Evolutionary conservation across 2,329 filamentous ascomycete genomes (phyloP).

Genomic region (Colletotrichum tofieldiae): DNA sequence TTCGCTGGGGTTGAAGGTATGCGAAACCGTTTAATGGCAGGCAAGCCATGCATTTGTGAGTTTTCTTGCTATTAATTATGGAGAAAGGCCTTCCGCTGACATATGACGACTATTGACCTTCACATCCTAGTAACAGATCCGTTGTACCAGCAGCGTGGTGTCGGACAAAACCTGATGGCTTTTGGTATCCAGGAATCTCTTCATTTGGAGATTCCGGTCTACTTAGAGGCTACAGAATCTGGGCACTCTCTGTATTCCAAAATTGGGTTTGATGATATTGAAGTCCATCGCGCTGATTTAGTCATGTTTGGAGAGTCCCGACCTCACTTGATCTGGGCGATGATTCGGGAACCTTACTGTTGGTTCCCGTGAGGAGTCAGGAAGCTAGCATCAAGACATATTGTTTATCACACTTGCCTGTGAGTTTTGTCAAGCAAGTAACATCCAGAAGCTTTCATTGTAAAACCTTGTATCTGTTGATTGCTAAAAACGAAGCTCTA

Average conservation of each 20-base stretch:
- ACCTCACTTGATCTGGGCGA: slow-evolving; percentile 20
- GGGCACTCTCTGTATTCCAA: slow-evolving; percentile 53
- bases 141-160: slow-evolving; percentile 54
- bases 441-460: neutral
- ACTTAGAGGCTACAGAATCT: slow-evolving; percentile 54
- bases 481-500: neutral
- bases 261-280: slow-evolving; percentile 52
- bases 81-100: neutral
- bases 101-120: slow-evolving; percentile 48
- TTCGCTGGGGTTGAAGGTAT: slow-evolving; percentile 50
- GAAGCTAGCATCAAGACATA: neutral
- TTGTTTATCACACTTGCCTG: too few species aligned
- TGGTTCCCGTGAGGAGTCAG: slow-evolving; percentile 7
- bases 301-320: slow-evolving; percentile 12
- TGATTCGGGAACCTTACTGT: slow-evolving; percentile 21
- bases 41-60: slow-evolving; percentile 55
- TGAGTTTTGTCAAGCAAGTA: neutral
- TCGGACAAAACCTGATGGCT: slow-evolving; percentile 52
- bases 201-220: slow-evolving; percentile 52
- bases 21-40: slow-evolving; percentile 49
- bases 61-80: slow-evolving; percentile 21
- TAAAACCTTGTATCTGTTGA: neutral
- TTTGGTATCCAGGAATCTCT: slow-evolving; percentile 56
- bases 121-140: slow-evolving; percentile 56
- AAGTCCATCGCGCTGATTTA: slow-evolving; percentile 20